Conservation (phyloP, 257 asterid species). For the Buddleja alternifolia region DNA sequence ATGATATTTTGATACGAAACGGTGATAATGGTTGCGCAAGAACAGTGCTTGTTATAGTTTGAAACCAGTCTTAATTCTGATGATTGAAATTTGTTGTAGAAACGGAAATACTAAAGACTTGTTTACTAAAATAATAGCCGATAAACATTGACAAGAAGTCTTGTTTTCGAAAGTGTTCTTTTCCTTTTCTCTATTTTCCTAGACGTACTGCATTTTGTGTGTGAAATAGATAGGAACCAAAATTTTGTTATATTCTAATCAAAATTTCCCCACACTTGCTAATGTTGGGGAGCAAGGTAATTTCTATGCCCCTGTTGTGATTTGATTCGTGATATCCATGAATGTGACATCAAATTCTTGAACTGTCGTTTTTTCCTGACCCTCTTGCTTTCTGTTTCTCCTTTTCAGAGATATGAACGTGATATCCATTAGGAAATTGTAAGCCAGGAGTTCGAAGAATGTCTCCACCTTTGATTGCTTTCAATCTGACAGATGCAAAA, state of each 20-base stretch:
- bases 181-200: not conserved
- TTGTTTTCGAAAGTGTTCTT: not conserved
- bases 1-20: not conserved
- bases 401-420: slow-evolving; percentile 52
- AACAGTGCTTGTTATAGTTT: not conserved
- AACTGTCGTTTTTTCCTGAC: too few relatives aligned
- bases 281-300: not conserved
- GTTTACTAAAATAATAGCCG: not conserved
- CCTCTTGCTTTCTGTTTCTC: slow-evolving; percentile 24
- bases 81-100: not conserved
- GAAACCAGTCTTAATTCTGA: not conserved
- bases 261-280: not conserved
- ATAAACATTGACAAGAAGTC: not conserved
- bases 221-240: slow-evolving; percentile 2
- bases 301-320: slow-evolving; percentile 6
- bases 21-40: not conserved
- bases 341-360: too few relatives aligned
- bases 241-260: not conserved
- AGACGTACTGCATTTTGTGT: slow-evolving; percentile 9
- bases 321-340: too few relatives aligned
- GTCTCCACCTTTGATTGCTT: slow-evolving; percentile 68
- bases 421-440: slow-evolving; percentile 84
- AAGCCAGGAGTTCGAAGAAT: slow-evolving; percentile 83
- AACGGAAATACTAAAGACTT: not conserved
- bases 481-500: slow-evolving; percentile 54